Base-by-base conservation (phyloP, 1,284 basidiomycete species). In the Ganoderma lucidum region DNA sequence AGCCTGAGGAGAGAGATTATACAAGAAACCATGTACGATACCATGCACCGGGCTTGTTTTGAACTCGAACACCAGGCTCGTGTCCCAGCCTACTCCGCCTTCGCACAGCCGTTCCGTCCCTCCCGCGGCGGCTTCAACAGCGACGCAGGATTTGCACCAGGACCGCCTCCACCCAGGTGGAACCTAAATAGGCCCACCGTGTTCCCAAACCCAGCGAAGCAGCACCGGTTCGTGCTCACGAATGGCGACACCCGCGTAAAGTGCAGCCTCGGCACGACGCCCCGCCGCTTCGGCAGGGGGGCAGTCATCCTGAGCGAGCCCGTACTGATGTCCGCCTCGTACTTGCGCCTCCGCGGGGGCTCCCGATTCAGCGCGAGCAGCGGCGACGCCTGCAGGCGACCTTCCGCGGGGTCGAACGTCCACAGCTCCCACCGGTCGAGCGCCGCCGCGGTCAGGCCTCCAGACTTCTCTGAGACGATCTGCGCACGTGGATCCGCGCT, bases 361-460 rank as follows among this genome's bases (percentile, higher is more conserved):
- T 76, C 74, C 10, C 74, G 75, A 45, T 79, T 75, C 28, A 93
- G 78, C 44, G 84, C 79, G 2, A 85, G 83, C 51, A 93, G 78
- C 8, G 86, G 67, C 2, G 88, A 89, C 19, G 83, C 84, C 65
- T 85, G 85, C 63, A 90, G 69, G 37, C 78, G 77, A 14, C 84
- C 80, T 23, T 83, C 79, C 5, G 83, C 79, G 4, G 88, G 87
- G 75, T 94, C 90, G 75, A 92, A 91, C 48, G 83, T 86, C 93
- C 93, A 95, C 41, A 92, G 76, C 74, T 95, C 93, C 93, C 93
- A 95, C 67, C 93, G 83, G 71, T 94, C 91, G 62, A 95, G 79
- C 30, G 89, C 88, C 17, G 90, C 84, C 23, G 80, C 75, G 32
- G 90, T 88, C 66, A 94, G 78, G 6, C 91, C 91, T 23, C 81